Base-by-base conservation (phyloP, 2,329 filamentous ascomycete species). In the Nemania bipapillata region DNA sequence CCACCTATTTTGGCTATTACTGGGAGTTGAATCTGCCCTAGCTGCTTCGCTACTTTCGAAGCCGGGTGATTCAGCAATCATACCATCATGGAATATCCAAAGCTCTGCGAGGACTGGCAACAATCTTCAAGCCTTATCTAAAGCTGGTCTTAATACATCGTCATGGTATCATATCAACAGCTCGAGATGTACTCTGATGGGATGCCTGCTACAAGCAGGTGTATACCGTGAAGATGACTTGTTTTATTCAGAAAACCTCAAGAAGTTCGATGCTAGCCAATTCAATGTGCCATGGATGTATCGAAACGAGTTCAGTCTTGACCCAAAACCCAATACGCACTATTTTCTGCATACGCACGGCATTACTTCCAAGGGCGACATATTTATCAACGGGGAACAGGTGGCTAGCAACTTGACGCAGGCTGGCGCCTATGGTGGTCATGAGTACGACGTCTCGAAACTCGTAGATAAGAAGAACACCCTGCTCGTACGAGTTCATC, bases 211-310 rank as follows among this genome's bases (percentile, higher is more conserved):
- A n/a, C 79, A 84, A 8, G 83, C 82, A 5, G 82, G 82, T 1
- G 78, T 86, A 12, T 87, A 86, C 77, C 80, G 83, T 24, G 87
- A 89, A 53, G 77, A 78, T 0, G 77, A 85, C 0, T 74, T 90
- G 0, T 90, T 89, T 77, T 88, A 83, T 75, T 89, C 85, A 0
- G 77, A 83, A 2, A 83, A 84, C 47, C 78, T 87, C 9, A 72
- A 77, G 15, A 73, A 71, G 17, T 74, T 88, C 40, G 81, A 87
- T 58, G 72, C 77, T 15, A 76, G 78, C 1, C 82, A 82, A 50
- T 90, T 89, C 65, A 75, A 79, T 0, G 81, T 84, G 0, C 86
- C 87, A 0, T 90, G 88, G 87, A 74, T 89, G 26, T 90, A 89
- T 71, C 82, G 87, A 12, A 79, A 84, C 45, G 85, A 89, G 66